phyloP scores from a whole-genome alignment of 768 basidiomycete species.

The Lentinula edodes region DNA sequence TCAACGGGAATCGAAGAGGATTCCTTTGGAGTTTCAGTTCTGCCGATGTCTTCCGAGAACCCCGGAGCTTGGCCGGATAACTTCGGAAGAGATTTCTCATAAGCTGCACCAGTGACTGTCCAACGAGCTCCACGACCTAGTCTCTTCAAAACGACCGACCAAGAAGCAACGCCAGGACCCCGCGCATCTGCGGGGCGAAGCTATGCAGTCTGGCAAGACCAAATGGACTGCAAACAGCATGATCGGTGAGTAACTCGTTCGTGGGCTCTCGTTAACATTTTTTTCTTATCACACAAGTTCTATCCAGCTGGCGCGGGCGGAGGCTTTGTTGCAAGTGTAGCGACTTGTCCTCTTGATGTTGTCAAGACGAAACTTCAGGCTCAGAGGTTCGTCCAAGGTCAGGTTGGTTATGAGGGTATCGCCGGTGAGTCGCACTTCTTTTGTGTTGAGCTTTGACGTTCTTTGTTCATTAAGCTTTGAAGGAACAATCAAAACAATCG shows the following conservation, averaged over 20 bases:
- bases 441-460: background rate
- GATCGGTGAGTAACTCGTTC: constrained; percentile 53
- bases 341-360: constrained; percentile 96
- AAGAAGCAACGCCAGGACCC: constrained; percentile 25
- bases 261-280: constrained; percentile 4
- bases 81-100: background rate
- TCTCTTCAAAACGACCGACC: constrained; percentile 13
- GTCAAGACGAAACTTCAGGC: constrained; percentile 97
- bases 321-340: constrained; percentile 86
- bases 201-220: constrained; percentile 54
- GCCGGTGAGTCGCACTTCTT: constrained; percentile 42
- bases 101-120: background rate
- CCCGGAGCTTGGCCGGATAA: background rate
- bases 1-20: background rate
- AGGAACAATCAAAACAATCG: constrained; percentile 55
- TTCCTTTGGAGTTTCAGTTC: too few species aligned
- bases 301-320: constrained; percentile 86
- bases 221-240: constrained; percentile 78
- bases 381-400: constrained; percentile 67
- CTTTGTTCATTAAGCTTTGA: constrained; percentile 17
- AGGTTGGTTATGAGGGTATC: constrained; percentile 73
- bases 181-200: constrained; percentile 61
- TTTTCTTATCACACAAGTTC: constrained; percentile 5
- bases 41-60: background rate
- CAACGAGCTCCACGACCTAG: background rate